These are phyloP conservation scores for Capsicum baccatum DNA, from an alignment of 257 asterid genomes.

Conservation along the genomic window DNA sequence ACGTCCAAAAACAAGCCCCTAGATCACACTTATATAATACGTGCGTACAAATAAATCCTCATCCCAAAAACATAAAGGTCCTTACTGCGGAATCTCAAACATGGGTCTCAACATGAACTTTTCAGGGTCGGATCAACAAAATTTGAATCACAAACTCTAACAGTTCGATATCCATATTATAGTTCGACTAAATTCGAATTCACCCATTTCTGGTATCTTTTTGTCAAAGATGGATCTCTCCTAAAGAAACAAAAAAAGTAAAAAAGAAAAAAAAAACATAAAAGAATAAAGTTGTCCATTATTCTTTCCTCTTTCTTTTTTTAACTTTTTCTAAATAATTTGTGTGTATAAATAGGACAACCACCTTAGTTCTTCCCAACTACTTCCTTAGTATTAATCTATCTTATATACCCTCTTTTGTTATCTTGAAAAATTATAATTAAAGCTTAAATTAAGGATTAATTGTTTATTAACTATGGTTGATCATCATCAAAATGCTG, in stretches of 20 bases:
- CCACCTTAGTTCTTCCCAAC: background rate
- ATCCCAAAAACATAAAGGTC: too few relatives aligned
- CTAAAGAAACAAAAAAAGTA: background rate
- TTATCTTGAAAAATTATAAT: background rate
- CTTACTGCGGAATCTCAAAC: too few relatives aligned
- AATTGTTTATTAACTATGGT: slow-evolving; percentile 42
- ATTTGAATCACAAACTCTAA: too few relatives aligned
- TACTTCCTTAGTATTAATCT: background rate
- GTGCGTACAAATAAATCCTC: too few relatives aligned
- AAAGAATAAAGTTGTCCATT: background rate
- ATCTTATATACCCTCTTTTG: background rate
- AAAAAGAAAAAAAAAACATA: background rate
- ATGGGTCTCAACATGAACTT: too few relatives aligned
- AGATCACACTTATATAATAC: too few relatives aligned
- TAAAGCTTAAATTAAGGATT: background rate
- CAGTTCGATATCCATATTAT: too few relatives aligned
- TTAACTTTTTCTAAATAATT: background rate
- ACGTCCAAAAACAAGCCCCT: too few relatives aligned
- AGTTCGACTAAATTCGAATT: too few relatives aligned
- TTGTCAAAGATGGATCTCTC: slow-evolving; percentile 5
- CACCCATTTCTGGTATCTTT: background rate
- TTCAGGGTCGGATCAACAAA: too few relatives aligned
- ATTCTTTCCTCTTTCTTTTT: background rate
- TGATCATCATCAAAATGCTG: slow-evolving; percentile 37
- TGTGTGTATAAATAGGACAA: background rate